Base-by-base conservation (phyloP, 345 rosid species). In the Arabidopsis arenosa region DNA sequence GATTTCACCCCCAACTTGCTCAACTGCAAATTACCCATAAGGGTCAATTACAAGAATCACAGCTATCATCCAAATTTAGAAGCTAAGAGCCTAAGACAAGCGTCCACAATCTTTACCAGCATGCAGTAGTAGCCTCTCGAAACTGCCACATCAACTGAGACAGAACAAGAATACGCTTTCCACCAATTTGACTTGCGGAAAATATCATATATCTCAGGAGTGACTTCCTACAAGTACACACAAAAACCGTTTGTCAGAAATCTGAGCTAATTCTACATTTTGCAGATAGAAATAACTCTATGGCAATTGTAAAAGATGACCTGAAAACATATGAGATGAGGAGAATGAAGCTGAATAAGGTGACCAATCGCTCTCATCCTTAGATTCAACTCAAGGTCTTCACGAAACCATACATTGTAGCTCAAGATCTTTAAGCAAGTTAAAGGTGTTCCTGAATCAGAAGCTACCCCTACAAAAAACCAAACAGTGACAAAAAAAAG, bases 331-430 rank as follows among this genome's bases (percentile, higher is more conserved):
- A 95, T 89, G 47, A 95, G 43, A 63, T 95, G 92, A 4, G 99
- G 99, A 10, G 91, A 92, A 83, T 95, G 97, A 51, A 85, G 79
- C 66, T 86, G 84, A 63, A 95, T 81, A 54, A 92, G 82, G 44
- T 89, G 86, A 13, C 99, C 97, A 3, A 92, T 79, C 2, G 97
- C 91, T 81, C 85, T 84, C 97, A 92, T 92, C 82, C 99, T 86
- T 56, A 52, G 71, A 70, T 80, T 82, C 82, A 95, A 26, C 83
- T 92, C 99, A 78, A 95, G 73, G 77, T 92, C 97, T 74, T 92
- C 97, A 43, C 97, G 85, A 63, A 95, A 95, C 99, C 99, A 95
- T 66, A 95, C 93, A 88, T 95, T 95, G 82, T 95, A 95, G 83
- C 81, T 95, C 86, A 95, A 80, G 44, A 95, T 78, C 86, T 95